These are phyloP conservation scores for Aspergillus spinulosporus DNA, from an alignment of 2,329 filamentous ascomycete genomes.

Conservation along the genomic window DNA sequence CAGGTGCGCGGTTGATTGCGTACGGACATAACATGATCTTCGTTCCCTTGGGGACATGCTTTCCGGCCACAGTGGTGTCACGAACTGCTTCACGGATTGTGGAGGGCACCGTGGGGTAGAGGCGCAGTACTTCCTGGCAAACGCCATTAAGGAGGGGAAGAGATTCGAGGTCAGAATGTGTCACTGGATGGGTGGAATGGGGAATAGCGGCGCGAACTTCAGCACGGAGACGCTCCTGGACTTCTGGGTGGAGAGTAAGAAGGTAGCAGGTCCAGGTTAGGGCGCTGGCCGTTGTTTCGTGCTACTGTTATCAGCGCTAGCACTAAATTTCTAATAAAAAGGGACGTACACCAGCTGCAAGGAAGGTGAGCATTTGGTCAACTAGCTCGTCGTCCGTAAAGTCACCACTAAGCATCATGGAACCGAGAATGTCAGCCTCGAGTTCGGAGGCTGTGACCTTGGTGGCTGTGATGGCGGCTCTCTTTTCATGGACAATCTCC, in stretches of 20 bases:
- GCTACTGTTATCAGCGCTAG: constrained; percentile 27
- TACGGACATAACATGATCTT: constrained; percentile 65
- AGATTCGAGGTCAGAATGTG: constrained; percentile 54
- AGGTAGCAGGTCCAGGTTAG: constrained; percentile 57
- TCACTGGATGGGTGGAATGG: constrained; percentile 31
- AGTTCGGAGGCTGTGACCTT: constrained; percentile 42
- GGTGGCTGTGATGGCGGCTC: constrained; percentile 24
- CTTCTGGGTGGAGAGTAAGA: constrained; percentile 51
- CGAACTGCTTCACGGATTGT: constrained; percentile 43
- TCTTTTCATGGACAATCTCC: constrained; percentile 40
- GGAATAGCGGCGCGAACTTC: constrained; percentile 53
- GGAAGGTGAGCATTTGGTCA: constrained; percentile 45
- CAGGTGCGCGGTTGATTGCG: constrained; percentile 69
- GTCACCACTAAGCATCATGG: constrained; percentile 40
- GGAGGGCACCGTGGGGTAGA: constrained; percentile 43
- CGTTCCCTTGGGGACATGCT: constrained; percentile 68
- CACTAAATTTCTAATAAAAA: not conserved
- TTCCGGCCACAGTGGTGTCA: constrained; percentile 59
- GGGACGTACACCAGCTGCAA: constrained; percentile 41
- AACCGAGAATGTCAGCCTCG: constrained; percentile 41
- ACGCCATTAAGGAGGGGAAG: constrained; percentile 64
- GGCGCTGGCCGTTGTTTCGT: constrained; percentile 59
- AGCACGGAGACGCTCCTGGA: constrained; percentile 51
- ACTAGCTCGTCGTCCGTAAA: constrained; percentile 43
- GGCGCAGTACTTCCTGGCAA: constrained; percentile 67